Evolutionary conservation across 1,139 yeast species (phyloP), one percentile per base, ranked within the genome.

Genomic region (Yamadazyma kanchanaburiensis): DNA sequence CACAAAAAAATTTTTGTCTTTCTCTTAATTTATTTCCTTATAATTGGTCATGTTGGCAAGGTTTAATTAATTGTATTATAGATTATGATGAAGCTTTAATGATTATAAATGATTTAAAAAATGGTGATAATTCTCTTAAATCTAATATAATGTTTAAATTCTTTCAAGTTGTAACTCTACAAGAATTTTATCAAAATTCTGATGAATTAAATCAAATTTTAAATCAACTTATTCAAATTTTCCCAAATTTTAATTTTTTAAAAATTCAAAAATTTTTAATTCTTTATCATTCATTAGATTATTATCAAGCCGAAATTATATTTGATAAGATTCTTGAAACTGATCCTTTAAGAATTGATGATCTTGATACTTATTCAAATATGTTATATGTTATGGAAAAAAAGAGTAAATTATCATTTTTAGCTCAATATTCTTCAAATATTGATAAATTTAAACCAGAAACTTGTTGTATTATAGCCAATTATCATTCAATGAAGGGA

Each of bases 21-120:
- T 82, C 96, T 1, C 53, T 83, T 12, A 53, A 64, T 12, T 29
- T 70, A 16, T 87, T 81, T 45, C 95, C 96, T 0, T 84, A 72
- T 53, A 91, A 91, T 48, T 91, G 97, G 97, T 77, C 91, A 32
- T 85, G 94, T 36, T 94, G 97, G 97, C 72, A 74, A 38, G 97
- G 91, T 49, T 63, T 91, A 22, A 63, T 82, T 10, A 64, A 77
- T 3, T 80, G 94, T 30, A 56, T 88, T 12, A 60, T 73, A 4
- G 70, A 79, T 16, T 66, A 78, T 31, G 87, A 82, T 38, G 86
- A 82, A 33, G 83, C 86, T 0, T 37, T 67, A 9, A 52, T 55
- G 5, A 58, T 80, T 15, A 49, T 78, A 4, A 60, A 59, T 26
- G 60, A 61, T 33, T 49, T 77, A 15, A 57, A 53, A 27, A 26